Conservation (phyloP, 208 protist species). For the Phytomonas sp. region DNA sequence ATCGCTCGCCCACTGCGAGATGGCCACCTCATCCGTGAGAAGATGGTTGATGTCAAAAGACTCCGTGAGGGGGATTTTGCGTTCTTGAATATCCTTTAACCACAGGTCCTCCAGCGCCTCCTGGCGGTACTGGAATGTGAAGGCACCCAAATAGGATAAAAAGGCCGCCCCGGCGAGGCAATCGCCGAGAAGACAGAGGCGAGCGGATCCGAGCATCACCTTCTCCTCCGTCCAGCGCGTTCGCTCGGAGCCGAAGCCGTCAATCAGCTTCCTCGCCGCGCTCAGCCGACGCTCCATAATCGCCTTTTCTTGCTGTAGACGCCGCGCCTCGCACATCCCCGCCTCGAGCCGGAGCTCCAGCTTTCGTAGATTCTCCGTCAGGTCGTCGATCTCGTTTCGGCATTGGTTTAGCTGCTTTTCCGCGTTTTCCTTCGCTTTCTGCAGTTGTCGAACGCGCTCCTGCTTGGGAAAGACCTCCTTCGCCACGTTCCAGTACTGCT, state of each 20-base stretch:
- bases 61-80: slow-evolving; percentile 85
- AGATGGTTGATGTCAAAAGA: slow-evolving; percentile 89
- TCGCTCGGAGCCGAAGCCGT: slow-evolving; percentile 95
- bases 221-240: slow-evolving; percentile 94
- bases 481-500: slow-evolving; percentile 95
- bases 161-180: slow-evolving; percentile 96
- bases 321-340: slow-evolving; percentile 86
- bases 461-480: slow-evolving; percentile 97
- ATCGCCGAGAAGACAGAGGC: slow-evolving; percentile 93
- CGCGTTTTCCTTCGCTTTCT: slow-evolving; percentile 86
- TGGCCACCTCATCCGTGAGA: slow-evolving; percentile 95
- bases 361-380: slow-evolving; percentile 87
- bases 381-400: slow-evolving; percentile 87
- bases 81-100: slow-evolving; percentile 83
- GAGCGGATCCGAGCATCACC: slow-evolving; percentile 71
- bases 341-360: slow-evolving; percentile 88
- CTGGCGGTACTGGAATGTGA: slow-evolving; percentile 95
- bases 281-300: slow-evolving; percentile 93
- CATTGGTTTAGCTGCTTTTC: slow-evolving; percentile 79
- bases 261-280: slow-evolving; percentile 94
- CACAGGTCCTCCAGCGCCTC: slow-evolving; percentile 90
- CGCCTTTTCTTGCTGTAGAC: slow-evolving; percentile 89
- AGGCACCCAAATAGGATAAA: slow-evolving; percentile 96
- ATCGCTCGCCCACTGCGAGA: slow-evolving; percentile 95
- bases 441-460: slow-evolving; percentile 88